Evolutionary conservation across 2,329 filamentous ascomycete genomes (phyloP).

Genomic region (Exophiala xenobiotica): DNA sequence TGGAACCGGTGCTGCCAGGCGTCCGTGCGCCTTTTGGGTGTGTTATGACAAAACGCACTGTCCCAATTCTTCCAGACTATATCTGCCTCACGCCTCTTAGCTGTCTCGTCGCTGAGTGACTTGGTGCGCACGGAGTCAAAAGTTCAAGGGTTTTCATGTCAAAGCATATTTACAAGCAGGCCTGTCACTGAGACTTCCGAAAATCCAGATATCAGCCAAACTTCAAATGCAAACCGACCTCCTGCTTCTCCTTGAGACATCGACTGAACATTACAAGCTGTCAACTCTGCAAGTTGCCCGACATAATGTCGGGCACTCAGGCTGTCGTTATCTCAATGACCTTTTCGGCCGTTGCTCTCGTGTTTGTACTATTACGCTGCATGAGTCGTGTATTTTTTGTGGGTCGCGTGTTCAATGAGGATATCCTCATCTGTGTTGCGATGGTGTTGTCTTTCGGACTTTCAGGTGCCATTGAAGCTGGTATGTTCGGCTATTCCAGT

Average conservation of each 20-base stretch:
- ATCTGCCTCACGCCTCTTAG: background rate
- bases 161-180: no score
- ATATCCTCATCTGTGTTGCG: background rate
- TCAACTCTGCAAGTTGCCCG: background rate
- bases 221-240: background rate
- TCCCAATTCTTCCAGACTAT: background rate
- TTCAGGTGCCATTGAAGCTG: background rate
- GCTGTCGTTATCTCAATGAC: background rate
- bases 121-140: background rate
- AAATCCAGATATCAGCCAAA: background rate
- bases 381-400: background rate
- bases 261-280: background rate
- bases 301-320: background rate
- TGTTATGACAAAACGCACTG: background rate
- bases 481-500: background rate
- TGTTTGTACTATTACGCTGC: background rate
- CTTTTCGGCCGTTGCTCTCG: background rate
- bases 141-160: background rate
- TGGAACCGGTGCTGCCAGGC: background rate
- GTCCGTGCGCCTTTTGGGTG: background rate
- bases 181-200: background rate
- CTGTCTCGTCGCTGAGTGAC: background rate
- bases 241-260: background rate
- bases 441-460: background rate
- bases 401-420: background rate